phyloP scores from a whole-genome alignment of 2,329 filamentous ascomycete species.

The Epichloe gansuensis region DNA sequence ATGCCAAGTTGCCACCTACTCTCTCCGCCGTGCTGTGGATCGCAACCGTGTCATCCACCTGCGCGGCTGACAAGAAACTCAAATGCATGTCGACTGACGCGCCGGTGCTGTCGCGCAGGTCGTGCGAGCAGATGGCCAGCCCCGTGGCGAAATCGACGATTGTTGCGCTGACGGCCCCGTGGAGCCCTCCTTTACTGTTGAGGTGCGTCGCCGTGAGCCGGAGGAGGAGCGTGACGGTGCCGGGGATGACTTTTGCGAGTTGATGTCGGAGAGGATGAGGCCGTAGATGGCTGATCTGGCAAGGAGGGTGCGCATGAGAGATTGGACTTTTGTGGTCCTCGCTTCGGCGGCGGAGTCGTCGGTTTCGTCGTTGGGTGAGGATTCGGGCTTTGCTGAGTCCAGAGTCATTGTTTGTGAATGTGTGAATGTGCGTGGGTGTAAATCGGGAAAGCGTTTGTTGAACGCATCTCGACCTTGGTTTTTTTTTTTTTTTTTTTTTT shows the following conservation, averaged over 20 bases:
- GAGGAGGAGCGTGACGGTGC: constrained; percentile 35
- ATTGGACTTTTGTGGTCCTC: constrained; percentile 16
- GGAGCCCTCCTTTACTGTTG: constrained; percentile 54
- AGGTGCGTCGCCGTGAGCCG: constrained; percentile 42
- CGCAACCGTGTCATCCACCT: constrained; percentile 52
- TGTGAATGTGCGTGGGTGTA: too few species aligned
- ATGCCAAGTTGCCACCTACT: constrained; percentile 54
- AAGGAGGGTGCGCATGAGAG: constrained; percentile 23
- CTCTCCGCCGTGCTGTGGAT: constrained; percentile 53
- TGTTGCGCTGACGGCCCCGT: constrained; percentile 59
- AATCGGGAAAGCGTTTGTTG: background rate
- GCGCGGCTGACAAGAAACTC: constrained; percentile 51
- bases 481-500: too few species aligned
- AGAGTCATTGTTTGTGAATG: background rate
- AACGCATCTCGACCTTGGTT: background rate
- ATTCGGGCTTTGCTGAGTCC: background rate
- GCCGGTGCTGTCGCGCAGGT: constrained; percentile 48
- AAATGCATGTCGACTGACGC: constrained; percentile 66
- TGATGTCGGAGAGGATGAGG: constrained; percentile 26
- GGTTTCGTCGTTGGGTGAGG: background rate
- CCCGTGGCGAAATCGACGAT: constrained; percentile 64
- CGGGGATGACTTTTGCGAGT: constrained; percentile 31
- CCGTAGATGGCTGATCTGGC: constrained; percentile 40
- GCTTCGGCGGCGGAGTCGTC: background rate
- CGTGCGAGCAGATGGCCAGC: constrained; percentile 55